Percentiles rank a stretch among this genome's conserved stretches.
These are phyloP conservation scores for Phytophthora sansomeana DNA, from an alignment of 352 stramenopile species.

Conservation along the genomic window DNA sequence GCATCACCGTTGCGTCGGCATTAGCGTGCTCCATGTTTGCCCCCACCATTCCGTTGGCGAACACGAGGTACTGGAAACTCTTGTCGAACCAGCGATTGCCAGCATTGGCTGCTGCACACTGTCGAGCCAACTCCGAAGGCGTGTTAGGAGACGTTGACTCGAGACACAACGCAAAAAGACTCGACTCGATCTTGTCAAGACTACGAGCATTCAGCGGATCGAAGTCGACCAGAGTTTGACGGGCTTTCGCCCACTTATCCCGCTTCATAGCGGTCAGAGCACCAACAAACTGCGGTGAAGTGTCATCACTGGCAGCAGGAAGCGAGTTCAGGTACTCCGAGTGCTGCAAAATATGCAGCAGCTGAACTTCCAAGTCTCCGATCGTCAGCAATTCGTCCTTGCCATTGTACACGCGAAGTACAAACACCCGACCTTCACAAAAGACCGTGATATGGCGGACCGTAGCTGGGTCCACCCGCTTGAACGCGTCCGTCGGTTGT, in stretches of 20 bases:
- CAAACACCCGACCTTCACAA: slow-evolving; percentile 61
- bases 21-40: slow-evolving; percentile 95
- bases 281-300: slow-evolving; percentile 63
- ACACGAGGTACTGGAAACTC: slow-evolving; percentile 95
- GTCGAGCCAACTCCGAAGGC: slow-evolving; percentile 57
- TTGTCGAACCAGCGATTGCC: slow-evolving; percentile 97
- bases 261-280: slow-evolving; percentile 90
- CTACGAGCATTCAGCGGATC: slow-evolving; percentile 59
- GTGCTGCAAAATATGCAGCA: slow-evolving; percentile 62
- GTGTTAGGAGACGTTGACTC: slow-evolving; percentile 63
- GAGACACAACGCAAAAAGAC: slow-evolving; percentile 91
- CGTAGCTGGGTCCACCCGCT: slow-evolving; percentile 42
- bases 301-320: slow-evolving; percentile 30
- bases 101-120: slow-evolving; percentile 59
- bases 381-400: slow-evolving; percentile 60
- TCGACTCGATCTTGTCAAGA: slow-evolving; percentile 89
- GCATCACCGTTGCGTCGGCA: slow-evolving; percentile 93
- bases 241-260: slow-evolving; percentile 87
- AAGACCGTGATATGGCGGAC: slow-evolving; percentile 63
- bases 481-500: slow-evolving; percentile 53
- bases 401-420: slow-evolving; percentile 58
- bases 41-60: slow-evolving; percentile 92
- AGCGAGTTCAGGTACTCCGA: slow-evolving; percentile 50
- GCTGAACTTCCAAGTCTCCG: slow-evolving; percentile 67
- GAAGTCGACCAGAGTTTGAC: slow-evolving; percentile 67